These are phyloP conservation scores for Fragosphaeria purpurea DNA, from an alignment of 2,329 filamentous ascomycete species.

Conservation along the genomic window DNA sequence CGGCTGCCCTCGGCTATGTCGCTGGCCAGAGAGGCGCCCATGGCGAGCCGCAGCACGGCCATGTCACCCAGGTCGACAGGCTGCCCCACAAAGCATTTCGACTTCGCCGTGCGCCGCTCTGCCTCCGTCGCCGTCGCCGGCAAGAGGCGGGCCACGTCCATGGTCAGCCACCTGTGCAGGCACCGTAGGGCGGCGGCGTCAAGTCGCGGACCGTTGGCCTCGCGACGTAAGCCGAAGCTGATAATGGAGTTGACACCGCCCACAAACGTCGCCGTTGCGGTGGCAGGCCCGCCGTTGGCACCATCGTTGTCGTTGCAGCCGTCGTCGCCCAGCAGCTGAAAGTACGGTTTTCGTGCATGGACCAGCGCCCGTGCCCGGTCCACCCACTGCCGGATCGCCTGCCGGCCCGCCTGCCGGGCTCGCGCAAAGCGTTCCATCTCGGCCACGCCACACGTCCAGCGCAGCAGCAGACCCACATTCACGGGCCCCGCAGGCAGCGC, in stretches of 20 bases:
- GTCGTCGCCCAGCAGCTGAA: constrained; percentile 1
- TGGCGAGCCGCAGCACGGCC: constrained; percentile 5
- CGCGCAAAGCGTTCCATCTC: constrained; percentile 8
- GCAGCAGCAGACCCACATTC: constrained; percentile 4
- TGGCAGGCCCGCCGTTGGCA: neutral
- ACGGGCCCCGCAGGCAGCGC: neutral
- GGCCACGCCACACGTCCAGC: constrained; percentile 7
- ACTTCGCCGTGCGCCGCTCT: neutral
- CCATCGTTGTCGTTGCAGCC: neutral
- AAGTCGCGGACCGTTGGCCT: neutral
- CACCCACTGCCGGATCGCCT: constrained; percentile 3
- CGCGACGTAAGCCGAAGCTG: neutral
- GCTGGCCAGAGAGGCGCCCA: constrained; percentile 6
- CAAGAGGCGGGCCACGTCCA: neutral
- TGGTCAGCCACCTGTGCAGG: constrained; percentile 5
- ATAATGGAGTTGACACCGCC: constrained; percentile 8
- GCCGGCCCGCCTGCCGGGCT: neutral
- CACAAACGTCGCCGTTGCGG: neutral
- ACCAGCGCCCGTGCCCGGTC: neutral
- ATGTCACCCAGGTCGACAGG: constrained; percentile 6
- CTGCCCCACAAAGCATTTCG: constrained; percentile 4
- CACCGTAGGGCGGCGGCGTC: neutral
- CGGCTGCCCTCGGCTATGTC: constrained; percentile 4
- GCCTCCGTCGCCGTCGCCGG: neutral
- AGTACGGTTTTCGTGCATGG: neutral